Conservation (phyloP, 345 rosid species). For the Gossypium longicalyx region DNA sequence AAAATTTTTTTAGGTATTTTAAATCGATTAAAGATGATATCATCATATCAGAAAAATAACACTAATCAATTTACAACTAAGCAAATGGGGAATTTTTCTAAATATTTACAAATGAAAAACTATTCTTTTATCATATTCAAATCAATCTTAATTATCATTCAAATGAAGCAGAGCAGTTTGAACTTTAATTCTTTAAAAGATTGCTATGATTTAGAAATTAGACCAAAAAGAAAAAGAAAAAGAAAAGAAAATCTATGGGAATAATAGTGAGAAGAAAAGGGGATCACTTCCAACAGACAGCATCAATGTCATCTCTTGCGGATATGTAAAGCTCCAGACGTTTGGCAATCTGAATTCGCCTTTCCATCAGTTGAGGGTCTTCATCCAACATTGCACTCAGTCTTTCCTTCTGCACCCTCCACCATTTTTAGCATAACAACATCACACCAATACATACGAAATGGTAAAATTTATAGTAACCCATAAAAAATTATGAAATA, state of each 20-base stretch:
- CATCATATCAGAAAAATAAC: too few relatives aligned
- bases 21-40: accelerated
- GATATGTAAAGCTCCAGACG: constrained; percentile 92
- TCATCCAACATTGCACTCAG: constrained; percentile 92
- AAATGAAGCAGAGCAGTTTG: not conserved
- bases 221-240: not conserved
- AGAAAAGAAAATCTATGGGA: not conserved
- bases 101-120: too few relatives aligned
- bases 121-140: too few relatives aligned
- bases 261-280: not conserved
- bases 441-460: too few relatives aligned
- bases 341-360: constrained; percentile 62
- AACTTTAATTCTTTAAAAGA: not conserved
- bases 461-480: too few relatives aligned
- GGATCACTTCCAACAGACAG: constrained; percentile 84
- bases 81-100: too few relatives aligned
- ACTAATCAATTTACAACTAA: too few relatives aligned
- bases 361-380: constrained; percentile 96
- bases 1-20: too few relatives aligned
- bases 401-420: constrained; percentile 66
- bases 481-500: too few relatives aligned
- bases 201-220: not conserved
- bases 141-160: not conserved
- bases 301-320: constrained; percentile 91
- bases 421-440: not conserved